A percentile compares a stretch with the other conserved stretches of the same genome.
Conservation (phyloP, 768 basidiomycete genomes). For the Amanita exitialis region DNA sequence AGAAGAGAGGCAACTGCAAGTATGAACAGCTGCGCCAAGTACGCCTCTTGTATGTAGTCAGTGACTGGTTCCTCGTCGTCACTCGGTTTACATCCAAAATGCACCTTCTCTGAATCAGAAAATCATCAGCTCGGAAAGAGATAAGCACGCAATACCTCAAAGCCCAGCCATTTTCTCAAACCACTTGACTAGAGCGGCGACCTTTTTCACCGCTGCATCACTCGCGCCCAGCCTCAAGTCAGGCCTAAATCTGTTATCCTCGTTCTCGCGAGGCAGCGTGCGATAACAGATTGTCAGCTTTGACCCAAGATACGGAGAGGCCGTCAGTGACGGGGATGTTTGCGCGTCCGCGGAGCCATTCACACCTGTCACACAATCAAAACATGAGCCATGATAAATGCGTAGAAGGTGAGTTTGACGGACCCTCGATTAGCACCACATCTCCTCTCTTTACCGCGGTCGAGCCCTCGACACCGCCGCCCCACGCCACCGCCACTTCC, state of each 20-base stretch:
- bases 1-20: too few relatives aligned
- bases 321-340: constrained; percentile 43
- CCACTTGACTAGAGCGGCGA: constrained; percentile 58
- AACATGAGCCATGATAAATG: background rate
- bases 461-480: constrained; percentile 26
- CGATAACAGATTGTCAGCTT: constrained; percentile 65
- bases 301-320: constrained; percentile 60
- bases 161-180: constrained; percentile 68
- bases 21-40: too few relatives aligned
- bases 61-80: too few relatives aligned
- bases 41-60: too few relatives aligned
- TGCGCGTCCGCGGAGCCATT: constrained; percentile 33
- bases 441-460: constrained; percentile 58
- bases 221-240: constrained; percentile 64
- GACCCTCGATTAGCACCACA: constrained; percentile 61
- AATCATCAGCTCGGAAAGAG: too few relatives aligned
- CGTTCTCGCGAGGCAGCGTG: constrained; percentile 54
- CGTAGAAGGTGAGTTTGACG: constrained; percentile 13
- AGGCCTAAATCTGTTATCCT: constrained; percentile 54
- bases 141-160: background rate
- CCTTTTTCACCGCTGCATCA: constrained; percentile 59
- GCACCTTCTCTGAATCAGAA: too few relatives aligned
- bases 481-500: constrained; percentile 67
- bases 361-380: constrained; percentile 36
- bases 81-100: too few relatives aligned